Evolutionary conservation across 1,284 basidiomycete genomes (phyloP), one percentile per base, ranked within the genome.

Genomic region (Ganoderma leucocontextum): DNA sequence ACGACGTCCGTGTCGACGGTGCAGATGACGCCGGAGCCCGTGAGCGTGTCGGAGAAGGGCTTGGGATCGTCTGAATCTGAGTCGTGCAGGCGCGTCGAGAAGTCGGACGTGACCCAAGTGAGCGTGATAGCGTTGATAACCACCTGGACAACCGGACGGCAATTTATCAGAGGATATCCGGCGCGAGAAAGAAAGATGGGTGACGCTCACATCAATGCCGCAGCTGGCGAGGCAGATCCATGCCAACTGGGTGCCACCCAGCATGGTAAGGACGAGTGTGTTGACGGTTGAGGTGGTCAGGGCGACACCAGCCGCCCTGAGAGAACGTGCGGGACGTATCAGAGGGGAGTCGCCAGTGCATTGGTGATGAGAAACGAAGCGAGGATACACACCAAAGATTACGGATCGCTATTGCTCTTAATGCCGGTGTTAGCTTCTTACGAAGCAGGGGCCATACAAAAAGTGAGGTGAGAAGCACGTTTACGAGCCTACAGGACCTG

Each of bases 151-250:
- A 53, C 13, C 13, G 17, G 42, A 19, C 4, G 29, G 22, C 29
- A 33, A 25, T 25, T 36, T 3, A n/a, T 38, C 8, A 65, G 39
- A 41, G 2, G 38, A 55, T 17, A 13, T 35, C 29, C 47, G 47
- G 12, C 22, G 22, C 10, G 47, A 22, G 10, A 1, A 8, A 2
- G 42, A 12, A 25, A 12, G 49, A 15, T 29, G 29, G 39, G 2
- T 2, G 19, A 38, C 4, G 41, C 74, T 38, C 53, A 86, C 86
- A 73, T 89, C 87, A 15, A 77, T 79, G 6, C 83, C 84, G 70
- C 88, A 89, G 65, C 82, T 83, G 15, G 81, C 82, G 2, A 90
- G 79, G 73, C 87, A 88, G 19, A 89, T 81, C 84, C 84, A 88
- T 5, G 82, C 86, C 15, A 86, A 79, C 74, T 89, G 82, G 41